Evolutionary conservation across 768 basidiomycete species (phyloP).

Genomic region (Pulveroboletus sp.): DNA sequence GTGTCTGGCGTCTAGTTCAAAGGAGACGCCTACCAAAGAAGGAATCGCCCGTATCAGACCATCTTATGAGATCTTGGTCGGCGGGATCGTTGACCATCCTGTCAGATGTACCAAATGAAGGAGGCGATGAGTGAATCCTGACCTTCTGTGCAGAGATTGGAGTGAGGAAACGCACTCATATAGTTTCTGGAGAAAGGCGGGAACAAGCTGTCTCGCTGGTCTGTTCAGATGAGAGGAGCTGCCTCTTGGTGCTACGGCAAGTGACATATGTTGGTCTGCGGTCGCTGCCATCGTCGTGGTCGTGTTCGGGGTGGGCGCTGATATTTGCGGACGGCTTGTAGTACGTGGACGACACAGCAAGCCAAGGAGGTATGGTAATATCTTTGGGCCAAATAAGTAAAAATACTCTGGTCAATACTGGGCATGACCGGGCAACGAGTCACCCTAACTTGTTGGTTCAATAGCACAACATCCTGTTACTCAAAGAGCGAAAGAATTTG

Average conservation of each 20-base stretch:
- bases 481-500: too few relatives aligned
- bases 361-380: background rate
- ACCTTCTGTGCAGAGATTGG: conserved; percentile 9
- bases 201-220: conserved; percentile 51
- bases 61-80: conserved; percentile 81
- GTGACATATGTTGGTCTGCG: conserved; percentile 52
- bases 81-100: conserved; percentile 91
- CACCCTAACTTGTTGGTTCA: too few relatives aligned
- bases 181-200: conserved; percentile 89
- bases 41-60: conserved; percentile 87
- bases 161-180: conserved; percentile 59
- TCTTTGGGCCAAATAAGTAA: conserved; percentile 8
- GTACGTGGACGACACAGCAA: conserved; percentile 18
- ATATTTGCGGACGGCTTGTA: conserved; percentile 1
- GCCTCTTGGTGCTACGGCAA: conserved; percentile 42
- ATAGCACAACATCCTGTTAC: too few relatives aligned
- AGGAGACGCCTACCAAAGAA: conserved; percentile 68
- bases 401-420: conserved; percentile 1
- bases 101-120: conserved; percentile 3
- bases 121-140: conserved; percentile 9
- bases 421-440: too few relatives aligned
- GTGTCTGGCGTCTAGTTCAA: background rate
- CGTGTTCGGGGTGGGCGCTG: conserved; percentile 5
- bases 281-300: conserved; percentile 35
- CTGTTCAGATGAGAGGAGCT: conserved; percentile 40